Evolutionary conservation across 768 basidiomycete genomes (phyloP).

Genomic region (Vararia minispora): DNA sequence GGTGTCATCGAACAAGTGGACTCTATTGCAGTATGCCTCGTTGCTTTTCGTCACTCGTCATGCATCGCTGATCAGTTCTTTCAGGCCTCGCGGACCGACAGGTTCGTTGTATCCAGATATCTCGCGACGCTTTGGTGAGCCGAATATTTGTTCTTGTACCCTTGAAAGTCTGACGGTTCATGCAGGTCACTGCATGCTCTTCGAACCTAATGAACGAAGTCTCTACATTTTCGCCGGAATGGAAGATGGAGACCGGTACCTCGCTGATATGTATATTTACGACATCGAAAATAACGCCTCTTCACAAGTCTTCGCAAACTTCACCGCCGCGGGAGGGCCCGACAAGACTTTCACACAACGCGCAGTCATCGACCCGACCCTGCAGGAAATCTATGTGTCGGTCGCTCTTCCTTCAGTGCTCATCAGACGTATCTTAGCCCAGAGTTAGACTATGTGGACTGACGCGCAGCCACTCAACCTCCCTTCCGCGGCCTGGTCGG

Average conservation of each 20-base stretch:
- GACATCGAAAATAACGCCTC: conserved; percentile 47
- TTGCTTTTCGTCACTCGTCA: background rate
- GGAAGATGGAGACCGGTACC: conserved; percentile 43
- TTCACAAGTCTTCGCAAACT: conserved; percentile 53
- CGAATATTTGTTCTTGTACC: background rate
- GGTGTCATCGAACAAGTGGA: conserved; percentile 56
- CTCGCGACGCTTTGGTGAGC: conserved; percentile 50
- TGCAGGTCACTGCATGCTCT: conserved; percentile 72
- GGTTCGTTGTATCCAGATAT: conserved; percentile 30
- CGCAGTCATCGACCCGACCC: conserved; percentile 51
- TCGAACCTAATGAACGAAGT: conserved; percentile 45
- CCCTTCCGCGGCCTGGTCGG: conserved; percentile 32
- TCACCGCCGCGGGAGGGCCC: conserved; percentile 50
- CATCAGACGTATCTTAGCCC: too few species aligned
- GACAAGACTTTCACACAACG: conserved; percentile 67
- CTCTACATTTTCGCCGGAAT: conserved; percentile 72
- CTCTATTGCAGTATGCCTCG: conserved; percentile 45
- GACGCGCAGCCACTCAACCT: conserved; percentile 29
- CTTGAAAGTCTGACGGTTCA: background rate
- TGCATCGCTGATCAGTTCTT: too few species aligned
- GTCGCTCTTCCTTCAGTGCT: conserved; percentile 15
- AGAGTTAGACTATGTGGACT: conserved; percentile 49
- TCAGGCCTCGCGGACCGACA: conserved; percentile 16
- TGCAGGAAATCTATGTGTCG: conserved; percentile 67
- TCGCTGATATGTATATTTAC: conserved; percentile 71